Base-by-base conservation (phyloP, 2,329 filamentous ascomycete genomes). In the Fusarium metavorans region DNA sequence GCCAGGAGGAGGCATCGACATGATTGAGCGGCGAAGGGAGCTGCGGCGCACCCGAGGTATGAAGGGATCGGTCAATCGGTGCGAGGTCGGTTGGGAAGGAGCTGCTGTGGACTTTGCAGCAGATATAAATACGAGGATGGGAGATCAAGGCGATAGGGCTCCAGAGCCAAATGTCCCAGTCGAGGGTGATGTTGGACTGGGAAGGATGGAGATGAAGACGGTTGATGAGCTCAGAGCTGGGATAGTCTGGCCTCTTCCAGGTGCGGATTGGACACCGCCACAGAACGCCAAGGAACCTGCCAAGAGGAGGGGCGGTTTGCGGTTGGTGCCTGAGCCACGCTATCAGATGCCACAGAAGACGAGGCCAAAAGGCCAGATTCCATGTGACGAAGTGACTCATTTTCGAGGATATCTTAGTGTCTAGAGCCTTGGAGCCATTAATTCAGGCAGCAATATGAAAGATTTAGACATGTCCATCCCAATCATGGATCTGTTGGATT, bases 1-100 rank as follows among this genome's bases (percentile, higher is more conserved):
- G 77, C 85, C 84, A 73, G 77, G 76, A 71, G 87, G 88, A 79
- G 88, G 88, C 78, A 88, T 88, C 79, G 89, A 88, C 89, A 91
- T 91, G 81, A 80, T 84, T 79, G 75, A 71, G 72, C 54, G 76
- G 69, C 70, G 77, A 74, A 75, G 74, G 73, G 77, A 78, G 71
- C 69, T 76, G 75, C 68, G 72, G 74, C 77, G 76, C 71, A 78
- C 72, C 70, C 77, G 58, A 77, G 62, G 68, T 66, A 57, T 59
- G 43, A 74, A 39, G 66, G 57, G 64, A 48, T 76, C 64, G 66
- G 70, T 72, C 67, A 75, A 68, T 71, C 45, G 56, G 64, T 69
- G 39, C 61, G 60, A 37, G 37, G 66, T 63, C 41, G 63, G 45
- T 45, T 54, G 62, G 45, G 59, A 50, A 62, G 50, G 56, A 48